These are phyloP conservation scores for Liriodendron chinense DNA, from an alignment of 164 flowering plant genomes.

Conservation along the genomic window DNA sequence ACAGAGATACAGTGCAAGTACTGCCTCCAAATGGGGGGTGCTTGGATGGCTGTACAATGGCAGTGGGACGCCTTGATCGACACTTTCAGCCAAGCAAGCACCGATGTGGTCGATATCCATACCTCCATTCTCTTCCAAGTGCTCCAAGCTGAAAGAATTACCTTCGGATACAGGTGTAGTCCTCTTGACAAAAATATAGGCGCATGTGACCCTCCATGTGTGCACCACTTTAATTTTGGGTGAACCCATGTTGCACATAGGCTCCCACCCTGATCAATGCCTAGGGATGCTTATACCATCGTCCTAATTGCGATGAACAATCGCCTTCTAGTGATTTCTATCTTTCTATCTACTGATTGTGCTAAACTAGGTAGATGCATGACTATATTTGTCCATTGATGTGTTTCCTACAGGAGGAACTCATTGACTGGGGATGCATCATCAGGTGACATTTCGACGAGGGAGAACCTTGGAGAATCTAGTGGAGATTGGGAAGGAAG, in stretches of 20 bases:
- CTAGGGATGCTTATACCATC: not conserved
- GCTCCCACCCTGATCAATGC: too few species aligned
- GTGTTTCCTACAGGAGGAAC: conserved; percentile 37
- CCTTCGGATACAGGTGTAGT: conserved; percentile 49
- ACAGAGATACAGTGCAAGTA: conserved; percentile 33
- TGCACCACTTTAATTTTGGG: too few species aligned
- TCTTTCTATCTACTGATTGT: not conserved
- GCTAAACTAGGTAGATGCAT: not conserved
- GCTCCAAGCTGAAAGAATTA: conserved; percentile 30
- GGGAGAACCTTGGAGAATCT: conserved; percentile 37
- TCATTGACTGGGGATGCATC: conserved; percentile 35
- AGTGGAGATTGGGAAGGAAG: conserved; percentile 31
- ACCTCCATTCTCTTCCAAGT: conserved; percentile 43
- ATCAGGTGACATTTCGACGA: conserved; percentile 37
- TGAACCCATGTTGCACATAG: too few species aligned
- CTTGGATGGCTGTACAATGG: conserved; percentile 38
- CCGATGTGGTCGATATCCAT: conserved; percentile 60
- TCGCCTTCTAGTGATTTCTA: too few species aligned
- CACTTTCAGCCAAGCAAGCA: conserved; percentile 35
- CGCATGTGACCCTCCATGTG: too few species aligned
- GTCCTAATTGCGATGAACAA: too few species aligned
- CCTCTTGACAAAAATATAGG: not conserved
- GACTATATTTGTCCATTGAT: not conserved
- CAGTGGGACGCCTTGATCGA: conserved; percentile 46
- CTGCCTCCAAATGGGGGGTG: conserved; percentile 46